A percentile compares a stretch with the other conserved stretches of the same genome.
phyloP scores from a whole-genome alignment of 345 rosid genomes.

The Gossypium raimondii region DNA sequence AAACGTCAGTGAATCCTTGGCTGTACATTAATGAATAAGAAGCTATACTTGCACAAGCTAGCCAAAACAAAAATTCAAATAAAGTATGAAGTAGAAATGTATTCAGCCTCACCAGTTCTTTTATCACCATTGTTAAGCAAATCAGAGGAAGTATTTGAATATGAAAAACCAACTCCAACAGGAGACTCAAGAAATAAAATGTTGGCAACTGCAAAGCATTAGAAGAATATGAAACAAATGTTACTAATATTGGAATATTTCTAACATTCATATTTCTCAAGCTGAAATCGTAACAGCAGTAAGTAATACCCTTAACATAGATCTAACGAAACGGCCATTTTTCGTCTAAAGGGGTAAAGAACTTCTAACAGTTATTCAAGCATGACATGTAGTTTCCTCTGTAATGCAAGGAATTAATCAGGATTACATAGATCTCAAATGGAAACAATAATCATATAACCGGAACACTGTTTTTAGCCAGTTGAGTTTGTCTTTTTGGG shows the following conservation, averaged over 20 bases:
- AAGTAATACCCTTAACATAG: not conserved
- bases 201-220: conserved; percentile 64
- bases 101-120: conserved; percentile 53
- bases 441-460: not conserved
- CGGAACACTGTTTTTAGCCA: not conserved
- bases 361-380: not conserved
- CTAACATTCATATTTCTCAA: not conserved
- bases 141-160: conserved; percentile 79
- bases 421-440: not conserved
- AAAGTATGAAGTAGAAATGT: conserved; percentile 19
- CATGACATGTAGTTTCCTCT: not conserved
- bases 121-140: conserved; percentile 44
- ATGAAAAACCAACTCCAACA: conserved; percentile 89
- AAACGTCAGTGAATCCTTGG: conserved; percentile 67
- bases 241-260: not conserved
- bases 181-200: conserved; percentile 86
- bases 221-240: conserved; percentile 10
- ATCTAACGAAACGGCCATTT: not conserved
- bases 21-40: conserved; percentile 37
- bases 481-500: not conserved
- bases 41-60: conserved; percentile 11
- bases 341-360: too few relatives aligned
- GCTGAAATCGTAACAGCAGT: not conserved
- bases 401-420: not conserved
- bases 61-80: conserved; percentile 5